Evolutionary conservation across 345 rosid species (phyloP), one percentile per base, ranked within the genome.

Genomic region (Brassica cretica): DNA sequence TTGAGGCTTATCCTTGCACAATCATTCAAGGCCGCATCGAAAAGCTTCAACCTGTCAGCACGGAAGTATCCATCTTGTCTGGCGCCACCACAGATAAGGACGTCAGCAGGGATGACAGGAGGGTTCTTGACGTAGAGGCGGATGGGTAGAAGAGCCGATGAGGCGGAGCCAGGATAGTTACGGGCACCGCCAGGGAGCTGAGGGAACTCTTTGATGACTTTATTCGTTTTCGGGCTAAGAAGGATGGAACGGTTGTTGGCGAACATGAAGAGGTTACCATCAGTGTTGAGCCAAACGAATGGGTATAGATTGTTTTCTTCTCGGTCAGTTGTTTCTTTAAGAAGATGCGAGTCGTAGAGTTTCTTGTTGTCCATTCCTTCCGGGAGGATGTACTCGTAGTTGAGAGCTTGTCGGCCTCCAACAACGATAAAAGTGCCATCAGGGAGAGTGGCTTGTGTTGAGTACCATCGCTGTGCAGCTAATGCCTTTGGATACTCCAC

Each of bases 301-400:
- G 98, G 98, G 87, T 93, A 93, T 14, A 93, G 70, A 64, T 93
- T 93, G 90, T 92, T 92, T 84, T 92, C 96, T 0, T 82, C 82
- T 1, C 63, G 59, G 44, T 88, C 92, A 35, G 78, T 27, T 18
- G 88, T 94, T 67, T 92, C 79, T 12, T 64, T 76, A 5, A 94
- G 84, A 81, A 94, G 85, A 1, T 64, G 78, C 8, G 84, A 88
- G 74, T 33, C 76, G 60, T 67, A 71, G 5, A 88, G 78, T 24
- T 83, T 56, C 19, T 72, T 5, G 60, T 91, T 88, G 8, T 76
- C 32, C 37, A 80, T 8, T 27, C 97, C 97, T 66, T 89, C 84
- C 0, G 39, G 66, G 0, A 96, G 90, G 70, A 94, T 88, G 71
- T 82, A 91, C 72, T 94, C 98, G 69, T 89, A 94, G 75, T 83